phyloP scores from a whole-genome alignment of 2,329 filamentous ascomycete species.

The Aspergillus chevalieri region DNA sequence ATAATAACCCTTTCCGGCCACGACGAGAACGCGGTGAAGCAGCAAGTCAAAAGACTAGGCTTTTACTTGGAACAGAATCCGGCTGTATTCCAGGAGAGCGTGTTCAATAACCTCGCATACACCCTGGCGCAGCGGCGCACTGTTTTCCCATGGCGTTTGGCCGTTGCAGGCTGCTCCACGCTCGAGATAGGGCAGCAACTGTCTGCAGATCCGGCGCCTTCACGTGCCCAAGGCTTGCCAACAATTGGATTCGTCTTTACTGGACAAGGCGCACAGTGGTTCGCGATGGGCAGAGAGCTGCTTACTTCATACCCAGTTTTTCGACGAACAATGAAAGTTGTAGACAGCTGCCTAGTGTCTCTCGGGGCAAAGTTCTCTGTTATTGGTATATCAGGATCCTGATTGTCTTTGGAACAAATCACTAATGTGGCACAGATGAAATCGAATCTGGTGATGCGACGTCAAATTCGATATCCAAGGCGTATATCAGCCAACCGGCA shows the following conservation, averaged over 20 bases:
- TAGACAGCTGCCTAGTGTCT: conserved; percentile 4
- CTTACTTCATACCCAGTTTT: conserved; percentile 17
- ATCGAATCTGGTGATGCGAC: not conserved
- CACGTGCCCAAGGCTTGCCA: conserved; percentile 12
- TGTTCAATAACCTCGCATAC: conserved; percentile 20
- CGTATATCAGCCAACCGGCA: conserved; percentile 16
- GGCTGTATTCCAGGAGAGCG: conserved; percentile 16
- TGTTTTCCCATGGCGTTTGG: conserved; percentile 20
- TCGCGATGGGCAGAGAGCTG: conserved; percentile 8
- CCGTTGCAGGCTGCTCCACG: conserved; percentile 13
- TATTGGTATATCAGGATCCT: not conserved
- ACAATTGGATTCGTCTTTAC: conserved; percentile 15
- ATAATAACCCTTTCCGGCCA: conserved; percentile 21
- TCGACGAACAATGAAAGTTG: conserved; percentile 6
- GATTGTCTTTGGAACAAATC: not conserved
- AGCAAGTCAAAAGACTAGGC: conserved; percentile 17
- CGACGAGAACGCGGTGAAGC: conserved; percentile 20
- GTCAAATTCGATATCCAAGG: not conserved
- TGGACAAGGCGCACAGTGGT: conserved; percentile 18
- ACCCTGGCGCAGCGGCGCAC: conserved; percentile 21
- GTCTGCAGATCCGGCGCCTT: conserved; percentile 17
- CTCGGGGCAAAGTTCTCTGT: conserved; percentile 12
- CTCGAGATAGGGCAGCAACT: conserved; percentile 17
- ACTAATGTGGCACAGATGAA: conserved; percentile 3
- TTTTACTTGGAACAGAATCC: conserved; percentile 21